Evolutionary conservation across 169 alveolate genomes (phyloP).

Genomic region (Plasmodium fragile): DNA sequence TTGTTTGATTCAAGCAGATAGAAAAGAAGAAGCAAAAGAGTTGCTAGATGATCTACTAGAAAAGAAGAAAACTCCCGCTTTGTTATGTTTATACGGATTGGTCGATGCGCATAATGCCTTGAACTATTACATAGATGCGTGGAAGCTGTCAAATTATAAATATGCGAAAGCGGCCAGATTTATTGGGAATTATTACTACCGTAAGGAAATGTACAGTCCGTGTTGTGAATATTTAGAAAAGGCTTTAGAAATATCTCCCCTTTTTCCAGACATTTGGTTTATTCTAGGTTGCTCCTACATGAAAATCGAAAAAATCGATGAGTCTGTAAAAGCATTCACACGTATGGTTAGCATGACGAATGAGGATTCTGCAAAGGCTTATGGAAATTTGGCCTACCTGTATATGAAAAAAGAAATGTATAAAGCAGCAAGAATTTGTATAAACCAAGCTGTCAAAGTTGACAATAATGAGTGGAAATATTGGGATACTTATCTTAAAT

Average conservation of each 20-base stretch:
- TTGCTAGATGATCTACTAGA: constrained; percentile 78
- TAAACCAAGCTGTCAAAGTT: constrained; percentile 84
- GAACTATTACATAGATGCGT: constrained; percentile 81
- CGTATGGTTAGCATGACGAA: constrained; percentile 81
- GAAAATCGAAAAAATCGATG: constrained; percentile 75
- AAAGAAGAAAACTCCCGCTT: constrained; percentile 76
- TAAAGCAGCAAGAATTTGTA: constrained; percentile 79
- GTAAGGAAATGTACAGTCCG: constrained; percentile 71
- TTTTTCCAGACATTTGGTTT: constrained; percentile 80
- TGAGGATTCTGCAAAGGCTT: constrained; percentile 80
- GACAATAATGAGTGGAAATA: constrained; percentile 83
- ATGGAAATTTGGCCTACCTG: constrained; percentile 85
- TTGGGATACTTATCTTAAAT: constrained; percentile 83
- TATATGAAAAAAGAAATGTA: constrained; percentile 79
- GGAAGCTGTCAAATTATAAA: constrained; percentile 80
- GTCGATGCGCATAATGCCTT: constrained; percentile 78
- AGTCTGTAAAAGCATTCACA: constrained; percentile 80
- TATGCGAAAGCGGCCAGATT: constrained; percentile 85
- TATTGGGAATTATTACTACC: constrained; percentile 81
- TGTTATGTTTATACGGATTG: constrained; percentile 81
- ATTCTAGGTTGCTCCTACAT: constrained; percentile 83
- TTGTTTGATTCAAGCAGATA: constrained; percentile 81
- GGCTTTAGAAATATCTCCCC: constrained; percentile 82
- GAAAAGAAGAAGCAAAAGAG: constrained; percentile 84
- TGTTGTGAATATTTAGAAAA: constrained; percentile 78